These are phyloP conservation scores for Centrapalus pauciflorus DNA, from an alignment of 129 eudicot species.

Conservation along the genomic window DNA sequence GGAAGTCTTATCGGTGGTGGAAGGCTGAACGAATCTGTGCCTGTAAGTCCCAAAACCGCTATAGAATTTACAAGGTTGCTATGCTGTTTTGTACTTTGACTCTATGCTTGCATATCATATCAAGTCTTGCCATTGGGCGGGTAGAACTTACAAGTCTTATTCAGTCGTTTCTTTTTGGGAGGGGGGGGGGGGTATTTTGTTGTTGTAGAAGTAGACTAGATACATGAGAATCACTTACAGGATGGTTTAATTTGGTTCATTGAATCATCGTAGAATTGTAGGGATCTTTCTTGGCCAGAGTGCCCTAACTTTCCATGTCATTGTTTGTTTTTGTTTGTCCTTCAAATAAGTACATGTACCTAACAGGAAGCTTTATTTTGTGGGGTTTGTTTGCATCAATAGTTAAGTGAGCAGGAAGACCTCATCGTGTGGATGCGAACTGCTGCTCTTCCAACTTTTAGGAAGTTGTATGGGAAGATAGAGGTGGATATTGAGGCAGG, in stretches of 20 bases:
- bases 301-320: background rate
- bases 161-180: background rate
- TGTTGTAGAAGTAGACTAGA: no score
- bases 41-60: conserved; percentile 49
- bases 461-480: conserved; percentile 89
- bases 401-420: conserved; percentile 90
- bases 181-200: no score
- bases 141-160: no score
- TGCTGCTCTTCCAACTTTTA: conserved; percentile 97
- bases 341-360: conserved; percentile 1
- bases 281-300: background rate
- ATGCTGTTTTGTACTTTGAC: background rate
- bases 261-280: no score
- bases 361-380: background rate
- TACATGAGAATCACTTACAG: background rate
- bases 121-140: no score
- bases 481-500: conserved; percentile 75
- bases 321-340: background rate
- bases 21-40: conserved; percentile 37
- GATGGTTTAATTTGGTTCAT: no score
- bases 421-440: conserved; percentile 99
- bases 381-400: conserved; percentile 3
- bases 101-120: background rate
- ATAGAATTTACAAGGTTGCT: background rate
- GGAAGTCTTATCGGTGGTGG: conserved; percentile 69